phyloP scores from a whole-genome alignment of 257 asterid species.

The Rhazya stricta region DNA sequence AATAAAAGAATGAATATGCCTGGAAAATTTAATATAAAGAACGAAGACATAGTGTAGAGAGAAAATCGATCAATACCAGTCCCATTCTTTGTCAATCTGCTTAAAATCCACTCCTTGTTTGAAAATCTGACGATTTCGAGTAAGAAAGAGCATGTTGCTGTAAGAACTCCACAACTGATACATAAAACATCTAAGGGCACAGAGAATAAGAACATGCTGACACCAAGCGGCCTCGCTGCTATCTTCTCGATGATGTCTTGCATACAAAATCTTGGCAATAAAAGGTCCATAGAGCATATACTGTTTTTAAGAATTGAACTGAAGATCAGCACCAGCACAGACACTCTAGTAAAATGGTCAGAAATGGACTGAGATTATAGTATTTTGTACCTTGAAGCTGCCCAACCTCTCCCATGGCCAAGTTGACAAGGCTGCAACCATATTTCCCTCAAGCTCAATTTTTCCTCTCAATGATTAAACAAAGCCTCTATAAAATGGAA shows the following conservation, averaged over 20 bases:
- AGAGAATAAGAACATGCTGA: constrained; percentile 52
- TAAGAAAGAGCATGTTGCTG: constrained; percentile 64
- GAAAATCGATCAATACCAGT: constrained; percentile 43
- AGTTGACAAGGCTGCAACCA: constrained; percentile 54
- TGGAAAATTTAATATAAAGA: neutral
- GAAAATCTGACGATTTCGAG: constrained; percentile 58
- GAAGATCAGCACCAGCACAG: neutral
- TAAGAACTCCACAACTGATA: constrained; percentile 55
- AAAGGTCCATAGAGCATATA: constrained; percentile 50
- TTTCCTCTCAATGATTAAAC: neutral
- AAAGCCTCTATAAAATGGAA: neutral
- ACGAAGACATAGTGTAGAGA: neutral
- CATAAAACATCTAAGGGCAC: constrained; percentile 41
- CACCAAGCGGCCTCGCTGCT: constrained; percentile 40
- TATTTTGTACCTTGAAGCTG: constrained; percentile 48
- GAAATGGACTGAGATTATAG: neutral
- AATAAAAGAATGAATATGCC: neutral
- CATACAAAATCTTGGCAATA: constrained; percentile 48
- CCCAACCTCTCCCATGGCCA: constrained; percentile 85
- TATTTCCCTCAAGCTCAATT: constrained; percentile 11
- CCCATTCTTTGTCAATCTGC: constrained; percentile 86
- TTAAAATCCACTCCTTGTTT: constrained; percentile 65
- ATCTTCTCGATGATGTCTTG: constrained; percentile 42
- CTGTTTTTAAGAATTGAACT: constrained; percentile 33
- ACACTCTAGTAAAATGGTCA: no score